Conservation (phyloP, 805 yeast species). For the Jamesozyma piceae region DNA sequence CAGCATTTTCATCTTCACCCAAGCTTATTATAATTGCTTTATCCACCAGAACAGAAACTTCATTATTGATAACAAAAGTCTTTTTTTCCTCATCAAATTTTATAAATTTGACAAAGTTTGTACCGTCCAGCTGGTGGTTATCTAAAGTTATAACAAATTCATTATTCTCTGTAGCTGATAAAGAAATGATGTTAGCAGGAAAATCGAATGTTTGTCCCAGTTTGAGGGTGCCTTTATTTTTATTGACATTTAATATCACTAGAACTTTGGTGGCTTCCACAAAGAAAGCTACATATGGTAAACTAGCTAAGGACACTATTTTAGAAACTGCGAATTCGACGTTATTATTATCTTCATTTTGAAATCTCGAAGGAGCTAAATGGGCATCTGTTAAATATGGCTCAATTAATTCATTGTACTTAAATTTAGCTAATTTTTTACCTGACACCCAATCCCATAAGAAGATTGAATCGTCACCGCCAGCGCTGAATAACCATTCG, state of each 20-base stretch:
- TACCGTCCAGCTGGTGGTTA: conserved; percentile 15
- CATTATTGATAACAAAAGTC: conserved; percentile 18
- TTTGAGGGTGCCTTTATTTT: conserved; percentile 13
- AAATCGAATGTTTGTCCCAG: conserved; percentile 27
- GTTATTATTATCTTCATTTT: conserved; percentile 38
- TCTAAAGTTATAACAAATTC: conserved; percentile 31
- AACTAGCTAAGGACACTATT: conserved; percentile 29
- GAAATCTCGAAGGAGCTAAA: conserved; percentile 55
- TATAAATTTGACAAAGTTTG: conserved; percentile 15
- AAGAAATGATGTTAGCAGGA: conserved; percentile 24
- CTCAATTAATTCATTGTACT: conserved; percentile 35
- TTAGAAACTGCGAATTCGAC: conserved; percentile 47
- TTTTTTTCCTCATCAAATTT: conserved; percentile 13
- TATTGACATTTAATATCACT: conserved; percentile 23
- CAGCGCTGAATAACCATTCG: conserved; percentile 60
- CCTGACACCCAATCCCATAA: conserved; percentile 74
- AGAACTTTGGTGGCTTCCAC: conserved; percentile 45
- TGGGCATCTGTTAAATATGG: conserved; percentile 47
- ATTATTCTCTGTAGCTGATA: conserved; percentile 23
- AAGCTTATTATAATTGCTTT: conserved; percentile 20
- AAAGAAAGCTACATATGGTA: conserved; percentile 35
- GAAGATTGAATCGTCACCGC: conserved; percentile 74
- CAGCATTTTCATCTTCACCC: conserved; percentile 23
- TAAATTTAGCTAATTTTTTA: conserved; percentile 39
- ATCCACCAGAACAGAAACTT: conserved; percentile 14